Base-by-base conservation (phyloP, 305 asterid species). In the Solanum hybrid region DNA sequence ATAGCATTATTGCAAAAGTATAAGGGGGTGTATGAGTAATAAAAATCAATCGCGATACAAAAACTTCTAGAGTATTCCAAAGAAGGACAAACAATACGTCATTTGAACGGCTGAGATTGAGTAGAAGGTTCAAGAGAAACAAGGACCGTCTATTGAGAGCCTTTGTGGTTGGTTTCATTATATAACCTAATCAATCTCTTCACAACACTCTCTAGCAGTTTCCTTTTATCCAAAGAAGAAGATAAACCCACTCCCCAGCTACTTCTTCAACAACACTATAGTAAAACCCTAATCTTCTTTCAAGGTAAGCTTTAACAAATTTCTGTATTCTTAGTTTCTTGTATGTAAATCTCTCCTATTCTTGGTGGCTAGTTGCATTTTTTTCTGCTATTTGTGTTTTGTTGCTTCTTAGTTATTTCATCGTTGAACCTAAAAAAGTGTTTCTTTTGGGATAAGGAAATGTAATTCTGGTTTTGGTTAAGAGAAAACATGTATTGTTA, bases 21-120 rank as follows among this genome's bases (percentile, higher is more conserved):
- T 11, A 17, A 17, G 17, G 40, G 87, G 71, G 86, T n/a, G 29
- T 46, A 13, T 56, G 10, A 40, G 27, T 16, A 32, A 84, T 16
- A 31, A 31, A 84, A 84, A 84, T 20, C 69, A 31, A 81, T 40
- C 0, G 27, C 35, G 27, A 46, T 51, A 5, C 12, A 27, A 86
- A 56, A 89, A 89, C 6, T 93, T 94, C 94, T 93, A 94, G 96
- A 93, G 85, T 86, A 31, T 94, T 93, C 94, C 89, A 77, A 56
- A 75, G 56, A 10, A 86, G 77, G 89, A 89, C 91, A 90, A 85
- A 29, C 14, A 34, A 35, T 27, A 90, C 17, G 24, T 64, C 79
- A 51, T 40, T 79, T 90, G 36, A 66, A 93, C 95, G 96, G 95
- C 90, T 90, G 92, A 79, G 91, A 92, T 89, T 84, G 79, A 87